phyloP scores from a whole-genome alignment of 2,329 filamentous ascomycete species.

The Cladobotryum mycophilum region DNA sequence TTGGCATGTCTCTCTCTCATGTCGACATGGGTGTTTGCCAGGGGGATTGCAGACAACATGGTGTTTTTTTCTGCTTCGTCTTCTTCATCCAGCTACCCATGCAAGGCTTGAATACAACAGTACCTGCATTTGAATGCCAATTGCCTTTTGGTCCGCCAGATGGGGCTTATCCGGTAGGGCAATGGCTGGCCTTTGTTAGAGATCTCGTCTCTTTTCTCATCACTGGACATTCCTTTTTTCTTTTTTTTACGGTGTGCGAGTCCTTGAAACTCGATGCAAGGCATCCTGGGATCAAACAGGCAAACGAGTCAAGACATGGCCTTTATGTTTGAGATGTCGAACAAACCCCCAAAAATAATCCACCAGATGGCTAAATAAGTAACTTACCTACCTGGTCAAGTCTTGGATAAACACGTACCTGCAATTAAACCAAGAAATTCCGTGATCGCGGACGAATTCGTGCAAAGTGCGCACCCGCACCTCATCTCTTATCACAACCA shows the following conservation, averaged over 20 bases:
- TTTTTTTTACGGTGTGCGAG: constrained; percentile 5
- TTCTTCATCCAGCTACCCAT: no score
- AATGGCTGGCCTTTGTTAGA: not conserved
- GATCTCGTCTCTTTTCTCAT: not conserved
- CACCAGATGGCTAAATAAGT: no score
- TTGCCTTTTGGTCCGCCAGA: not conserved
- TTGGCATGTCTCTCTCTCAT: constrained; percentile 2
- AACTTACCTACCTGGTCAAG: no score
- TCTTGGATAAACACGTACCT: no score
- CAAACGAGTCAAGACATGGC: constrained; percentile 1
- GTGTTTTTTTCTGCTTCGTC: no score
- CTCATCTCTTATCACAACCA: no score
- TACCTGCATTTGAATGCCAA: constrained; percentile 7
- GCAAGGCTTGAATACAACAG: constrained; percentile 2
- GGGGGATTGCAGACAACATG: not conserved
- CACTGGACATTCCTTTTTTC: not conserved
- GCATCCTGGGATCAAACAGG: constrained; percentile 1
- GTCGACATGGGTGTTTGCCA: constrained; percentile 4
- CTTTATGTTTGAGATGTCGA: no score
- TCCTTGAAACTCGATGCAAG: constrained; percentile 7
- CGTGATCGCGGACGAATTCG: no score
- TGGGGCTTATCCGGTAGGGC: not conserved
- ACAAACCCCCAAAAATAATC: no score
- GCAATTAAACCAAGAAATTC: no score
- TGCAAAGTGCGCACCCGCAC: no score